Percentiles rank a stretch among this genome's conserved stretches.
phyloP scores from a whole-genome alignment of 1,284 basidiomycete species.

The Sphagnurus paluster region DNA sequence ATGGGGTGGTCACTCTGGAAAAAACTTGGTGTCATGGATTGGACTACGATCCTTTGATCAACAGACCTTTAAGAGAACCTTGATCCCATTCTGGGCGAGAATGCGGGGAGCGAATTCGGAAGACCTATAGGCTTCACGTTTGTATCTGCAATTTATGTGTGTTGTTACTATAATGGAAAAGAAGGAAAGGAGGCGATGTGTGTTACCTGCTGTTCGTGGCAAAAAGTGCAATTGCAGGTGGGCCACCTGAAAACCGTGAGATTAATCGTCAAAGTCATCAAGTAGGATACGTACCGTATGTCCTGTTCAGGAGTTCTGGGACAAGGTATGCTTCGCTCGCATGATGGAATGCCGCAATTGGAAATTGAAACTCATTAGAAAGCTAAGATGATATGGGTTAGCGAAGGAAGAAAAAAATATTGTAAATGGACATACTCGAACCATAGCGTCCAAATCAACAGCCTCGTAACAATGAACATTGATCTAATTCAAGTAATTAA shows the following conservation, averaged over 20 bases:
- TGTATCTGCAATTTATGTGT: slow-evolving; percentile 51
- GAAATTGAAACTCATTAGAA: slow-evolving; percentile 80
- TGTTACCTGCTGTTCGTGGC: slow-evolving; percentile 59
- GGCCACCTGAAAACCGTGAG: slow-evolving; percentile 35
- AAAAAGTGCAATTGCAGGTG: slow-evolving; percentile 80
- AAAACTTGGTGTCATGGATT: slow-evolving; percentile 7
- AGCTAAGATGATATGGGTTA: slow-evolving; percentile 41
- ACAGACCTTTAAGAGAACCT: slow-evolving; percentile 67
- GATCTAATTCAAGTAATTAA: slow-evolving; percentile 34
- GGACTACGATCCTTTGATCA: neutral
- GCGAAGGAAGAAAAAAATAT: neutral
- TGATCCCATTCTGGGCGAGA: slow-evolving; percentile 63
- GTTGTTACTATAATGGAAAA: neutral
- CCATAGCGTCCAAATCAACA: slow-evolving; percentile 74
- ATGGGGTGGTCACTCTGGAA: slow-evolving; percentile 70
- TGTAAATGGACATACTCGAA: slow-evolving; percentile 46
- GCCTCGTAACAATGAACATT: slow-evolving; percentile 77
- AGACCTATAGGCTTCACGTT: slow-evolving; percentile 76
- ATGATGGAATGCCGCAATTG: slow-evolving; percentile 84
- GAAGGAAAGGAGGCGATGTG: neutral
- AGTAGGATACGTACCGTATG: slow-evolving; percentile 49
- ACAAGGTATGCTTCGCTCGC: slow-evolving; percentile 87
- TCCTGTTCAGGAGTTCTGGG: slow-evolving; percentile 73
- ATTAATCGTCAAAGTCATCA: neutral
- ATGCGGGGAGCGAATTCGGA: slow-evolving; percentile 79